Evolutionary conservation across 2,329 filamentous ascomycete species (phyloP), one percentile per base, ranked within the genome.

Genomic region (Raffaelea albimanens): DNA sequence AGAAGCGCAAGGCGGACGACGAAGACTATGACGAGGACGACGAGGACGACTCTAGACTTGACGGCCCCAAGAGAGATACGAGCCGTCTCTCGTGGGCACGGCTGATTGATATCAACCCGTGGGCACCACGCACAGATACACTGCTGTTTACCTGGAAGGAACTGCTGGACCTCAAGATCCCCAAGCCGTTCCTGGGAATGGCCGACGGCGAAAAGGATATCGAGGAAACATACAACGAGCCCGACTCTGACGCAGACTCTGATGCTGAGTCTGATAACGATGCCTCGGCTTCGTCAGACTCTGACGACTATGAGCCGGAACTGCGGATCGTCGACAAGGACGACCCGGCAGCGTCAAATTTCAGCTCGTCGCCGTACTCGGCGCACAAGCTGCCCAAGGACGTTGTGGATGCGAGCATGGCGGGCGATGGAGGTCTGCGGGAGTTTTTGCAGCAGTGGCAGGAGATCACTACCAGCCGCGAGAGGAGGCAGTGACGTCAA

Each of bases 321-420:
- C 76, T 98, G 54, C 76, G 91, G 39, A 72, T 97, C 9, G 78
- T 98, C 42, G 80, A 83, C 56, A 82, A 82, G 61, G 84, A 91
- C 53, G 91, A 97, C 55, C 88, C 90, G 0, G 86, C 54, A 0
- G 90, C 90, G 1, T 93, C 88, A 61, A 85, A 85, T 56, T 94
- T 96, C 61, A 82, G 78, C 54, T 85, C 86, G 4, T 79, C 88
- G 1, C 86, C 91, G 59, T 97, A 95, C 64, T 95, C 89, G 52
- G 91, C 93, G 3, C 91, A 97, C 61, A 98, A 97, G 66, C 68
- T 98, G 56, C 93, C 93, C 1, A 89, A 83, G 63, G 93, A 98
- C 57, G 88, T 97, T 2, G 90, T 96, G 3, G 80, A 84, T 56
- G 82, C 81, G 19, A 77, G 79, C 55, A 58, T 76, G 55, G 75